phyloP scores from a whole-genome alignment of 1,284 basidiomycete genomes.

The Cryptococcus sp. region DNA sequence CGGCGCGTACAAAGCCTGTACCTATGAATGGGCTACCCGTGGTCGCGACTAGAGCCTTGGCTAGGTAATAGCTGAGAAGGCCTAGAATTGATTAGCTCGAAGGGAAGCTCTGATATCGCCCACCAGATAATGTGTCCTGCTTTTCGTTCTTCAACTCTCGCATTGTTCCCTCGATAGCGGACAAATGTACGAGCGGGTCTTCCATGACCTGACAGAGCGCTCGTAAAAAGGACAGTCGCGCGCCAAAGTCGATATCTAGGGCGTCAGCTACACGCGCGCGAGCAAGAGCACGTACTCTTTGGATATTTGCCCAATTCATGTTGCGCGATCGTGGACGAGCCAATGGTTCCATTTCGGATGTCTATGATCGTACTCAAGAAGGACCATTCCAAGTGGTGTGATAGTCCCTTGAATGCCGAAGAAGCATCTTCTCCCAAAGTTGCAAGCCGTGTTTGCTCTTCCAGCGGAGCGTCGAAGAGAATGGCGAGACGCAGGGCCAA shows the following conservation, averaged over 20 bases:
- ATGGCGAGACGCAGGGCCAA: slow-evolving; percentile 28
- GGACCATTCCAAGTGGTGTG: slow-evolving; percentile 24
- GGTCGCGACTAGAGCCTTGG: slow-evolving; percentile 11
- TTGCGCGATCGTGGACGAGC: too few relatives aligned
- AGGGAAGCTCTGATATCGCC: not conserved
- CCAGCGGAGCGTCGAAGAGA: slow-evolving; percentile 33
- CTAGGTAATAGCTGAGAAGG: slow-evolving; percentile 26
- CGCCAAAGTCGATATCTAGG: slow-evolving; percentile 17
- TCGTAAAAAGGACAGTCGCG: slow-evolving; percentile 19
- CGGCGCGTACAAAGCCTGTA: slow-evolving; percentile 20
- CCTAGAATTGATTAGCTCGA: slow-evolving; percentile 8
- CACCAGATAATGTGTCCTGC: slow-evolving; percentile 18
- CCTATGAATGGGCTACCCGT: slow-evolving; percentile 19
- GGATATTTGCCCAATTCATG: too few relatives aligned
- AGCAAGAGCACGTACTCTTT: too few relatives aligned
- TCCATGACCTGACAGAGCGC: slow-evolving; percentile 9
- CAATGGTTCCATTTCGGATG: slow-evolving; percentile 9
- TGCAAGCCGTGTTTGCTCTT: slow-evolving; percentile 11
- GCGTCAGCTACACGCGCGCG: not conserved
- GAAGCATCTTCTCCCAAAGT: not conserved
- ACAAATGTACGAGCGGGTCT: not conserved
- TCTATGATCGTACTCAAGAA: slow-evolving; percentile 24
- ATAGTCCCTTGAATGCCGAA: slow-evolving; percentile 14
- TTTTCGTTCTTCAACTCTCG: slow-evolving; percentile 1
- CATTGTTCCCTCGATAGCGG: not conserved